A percentile compares a stretch with the other conserved stretches of the same genome.
Evolutionary conservation across 2,329 filamentous ascomycete genomes (phyloP).

Genomic region (Ilyonectria mors-panacis): DNA sequence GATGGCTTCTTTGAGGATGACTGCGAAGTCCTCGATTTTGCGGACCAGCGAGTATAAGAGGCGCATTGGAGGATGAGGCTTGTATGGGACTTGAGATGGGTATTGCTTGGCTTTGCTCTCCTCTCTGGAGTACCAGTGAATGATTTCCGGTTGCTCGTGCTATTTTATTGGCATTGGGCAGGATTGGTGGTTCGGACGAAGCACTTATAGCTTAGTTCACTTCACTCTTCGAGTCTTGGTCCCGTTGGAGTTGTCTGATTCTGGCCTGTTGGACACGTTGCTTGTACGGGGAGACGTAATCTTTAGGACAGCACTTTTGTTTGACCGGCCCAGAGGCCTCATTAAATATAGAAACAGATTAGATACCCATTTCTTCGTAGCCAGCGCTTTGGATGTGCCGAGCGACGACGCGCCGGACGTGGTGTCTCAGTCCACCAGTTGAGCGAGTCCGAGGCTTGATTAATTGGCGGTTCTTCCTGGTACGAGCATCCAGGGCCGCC

Average conservation of each 20-base stretch:
- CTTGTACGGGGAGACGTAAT: constrained; percentile 48
- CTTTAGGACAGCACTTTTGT: constrained; percentile 44
- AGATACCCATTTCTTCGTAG: constrained; percentile 51
- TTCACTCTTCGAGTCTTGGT: constrained; percentile 38
- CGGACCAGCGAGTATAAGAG: constrained; percentile 74
- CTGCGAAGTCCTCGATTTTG: constrained; percentile 92
- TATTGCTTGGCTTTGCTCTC: constrained; percentile 42
- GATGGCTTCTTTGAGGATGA: constrained; percentile 93
- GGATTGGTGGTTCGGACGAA: constrained; percentile 29
- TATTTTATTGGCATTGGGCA: constrained; percentile 31
- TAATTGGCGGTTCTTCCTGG: constrained; percentile 33
- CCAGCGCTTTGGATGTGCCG: constrained; percentile 29
- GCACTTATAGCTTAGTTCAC: constrained; percentile 39
- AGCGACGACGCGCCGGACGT: constrained; percentile 19
- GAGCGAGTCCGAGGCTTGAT: constrained; percentile 33
- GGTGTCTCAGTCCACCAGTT: constrained; percentile 10
- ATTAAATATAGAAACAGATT: constrained; percentile 55
- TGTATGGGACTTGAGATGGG: constrained; percentile 31
- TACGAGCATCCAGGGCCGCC: constrained; percentile 32
- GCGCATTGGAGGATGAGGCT: constrained; percentile 20
- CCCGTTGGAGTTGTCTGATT: constrained; percentile 49
- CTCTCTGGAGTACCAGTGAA: constrained; percentile 36
- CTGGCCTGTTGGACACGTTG: constrained; percentile 49
- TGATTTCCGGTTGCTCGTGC: constrained; percentile 32
- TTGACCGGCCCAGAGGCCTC: constrained; percentile 40